A percentile compares a stretch with the other conserved stretches of the same genome.
phyloP scores from a whole-genome alignment of 257 asterid genomes.

The Nemophila menziesii region DNA sequence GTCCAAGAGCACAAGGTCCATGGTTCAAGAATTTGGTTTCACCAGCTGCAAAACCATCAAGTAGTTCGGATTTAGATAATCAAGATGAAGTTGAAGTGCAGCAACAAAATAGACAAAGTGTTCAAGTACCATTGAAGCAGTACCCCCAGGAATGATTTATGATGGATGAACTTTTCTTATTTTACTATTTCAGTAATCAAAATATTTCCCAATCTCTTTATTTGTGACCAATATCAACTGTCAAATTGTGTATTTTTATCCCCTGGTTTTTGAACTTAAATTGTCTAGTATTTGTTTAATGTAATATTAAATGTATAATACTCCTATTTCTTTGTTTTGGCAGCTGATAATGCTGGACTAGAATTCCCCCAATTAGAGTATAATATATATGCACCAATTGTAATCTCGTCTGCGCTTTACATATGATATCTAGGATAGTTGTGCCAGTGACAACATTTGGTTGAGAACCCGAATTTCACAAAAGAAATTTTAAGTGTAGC shows the following conservation, averaged over 20 bases:
- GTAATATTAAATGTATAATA: neutral
- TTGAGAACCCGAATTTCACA: too few relatives aligned
- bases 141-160: conserved; percentile 17
- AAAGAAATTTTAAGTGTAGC: too few relatives aligned
- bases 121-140: conserved; percentile 24
- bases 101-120: conserved; percentile 25
- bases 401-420: too few relatives aligned
- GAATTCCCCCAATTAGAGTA: neutral
- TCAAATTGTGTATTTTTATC: neutral
- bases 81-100: conserved; percentile 24
- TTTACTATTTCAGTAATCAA: neutral
- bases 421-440: too few relatives aligned
- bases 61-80: conserved; percentile 43
- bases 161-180: conserved; percentile 10
- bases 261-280: too few relatives aligned
- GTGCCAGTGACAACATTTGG: too few relatives aligned
- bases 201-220: neutral
- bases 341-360: neutral
- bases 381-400: too few relatives aligned
- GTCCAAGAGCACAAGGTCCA: conserved; percentile 53
- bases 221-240: neutral
- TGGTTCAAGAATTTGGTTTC: conserved; percentile 74
- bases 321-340: neutral
- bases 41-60: conserved; percentile 56
- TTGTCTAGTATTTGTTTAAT: too few relatives aligned